Evolutionary conservation across 495 filamentous ascomycete species (phyloP).

Genomic region (Penicillium cosmopolitanum): DNA sequence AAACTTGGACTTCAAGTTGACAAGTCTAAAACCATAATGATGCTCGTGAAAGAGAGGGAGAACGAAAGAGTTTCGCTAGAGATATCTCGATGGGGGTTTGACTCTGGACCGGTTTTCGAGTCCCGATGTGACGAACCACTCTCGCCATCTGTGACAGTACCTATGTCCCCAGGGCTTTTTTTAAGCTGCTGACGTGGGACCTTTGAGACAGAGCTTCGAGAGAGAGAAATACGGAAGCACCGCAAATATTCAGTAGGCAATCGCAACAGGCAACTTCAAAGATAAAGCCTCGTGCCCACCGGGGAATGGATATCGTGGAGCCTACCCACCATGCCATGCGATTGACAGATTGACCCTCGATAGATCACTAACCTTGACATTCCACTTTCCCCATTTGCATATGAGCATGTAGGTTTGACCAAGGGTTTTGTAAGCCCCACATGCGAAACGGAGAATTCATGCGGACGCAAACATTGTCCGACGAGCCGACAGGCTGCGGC

Average conservation of each 20-base stretch:
- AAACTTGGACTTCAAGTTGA: background rate
- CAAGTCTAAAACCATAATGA: background rate
- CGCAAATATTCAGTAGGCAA: background rate
- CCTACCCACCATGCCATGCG: constrained; percentile 15
- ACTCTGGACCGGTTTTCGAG: background rate
- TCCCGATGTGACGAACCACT: background rate
- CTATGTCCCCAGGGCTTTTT: background rate
- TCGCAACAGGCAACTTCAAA: background rate
- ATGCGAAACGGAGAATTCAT: constrained; percentile 6
- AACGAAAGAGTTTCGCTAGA: background rate
- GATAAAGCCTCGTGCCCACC: background rate
- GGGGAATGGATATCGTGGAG: constrained; percentile 4
- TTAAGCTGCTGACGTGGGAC: background rate
- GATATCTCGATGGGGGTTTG: background rate
- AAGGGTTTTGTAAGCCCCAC: background rate
- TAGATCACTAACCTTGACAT: background rate
- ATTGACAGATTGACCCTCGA: constrained; percentile 17
- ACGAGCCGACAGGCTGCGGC: constrained; percentile 5
- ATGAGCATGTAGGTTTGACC: background rate
- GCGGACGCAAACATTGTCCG: constrained; percentile 8
- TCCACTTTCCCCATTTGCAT: constrained; percentile 3
- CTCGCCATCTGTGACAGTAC: background rate
- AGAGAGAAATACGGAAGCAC: background rate
- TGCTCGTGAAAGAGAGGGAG: background rate
- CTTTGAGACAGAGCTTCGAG: background rate